These are phyloP conservation scores for Setaria italica DNA, from an alignment of 202 grass and related monocot genomes.

Conservation along the genomic window DNA sequence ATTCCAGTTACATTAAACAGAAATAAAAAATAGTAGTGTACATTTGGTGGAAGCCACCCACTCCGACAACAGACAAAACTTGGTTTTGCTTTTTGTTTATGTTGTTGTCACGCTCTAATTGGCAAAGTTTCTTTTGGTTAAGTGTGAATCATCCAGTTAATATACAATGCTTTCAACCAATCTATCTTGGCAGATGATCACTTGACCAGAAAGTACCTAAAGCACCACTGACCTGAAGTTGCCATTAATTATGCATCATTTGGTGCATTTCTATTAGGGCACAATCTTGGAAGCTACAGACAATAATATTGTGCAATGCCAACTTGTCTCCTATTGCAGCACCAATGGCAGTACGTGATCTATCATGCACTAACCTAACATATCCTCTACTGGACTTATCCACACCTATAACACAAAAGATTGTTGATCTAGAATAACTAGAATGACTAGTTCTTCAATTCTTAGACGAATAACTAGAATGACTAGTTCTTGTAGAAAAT, in stretches of 20 bases:
- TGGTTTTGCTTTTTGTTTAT: conserved; percentile 45
- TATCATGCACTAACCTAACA: conserved; percentile 43
- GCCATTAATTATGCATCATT: conserved; percentile 42
- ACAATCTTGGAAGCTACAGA: conserved; percentile 50
- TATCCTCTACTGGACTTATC: conserved; percentile 37
- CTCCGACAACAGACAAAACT: conserved; percentile 55
- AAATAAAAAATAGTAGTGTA: conserved; percentile 37
- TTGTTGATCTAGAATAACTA: background rate
- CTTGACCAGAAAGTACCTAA: conserved; percentile 56
- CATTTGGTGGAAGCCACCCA: conserved; percentile 66
- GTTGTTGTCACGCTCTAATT: conserved; percentile 34
- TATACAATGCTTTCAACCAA: conserved; percentile 34
- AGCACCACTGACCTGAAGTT: conserved; percentile 46
- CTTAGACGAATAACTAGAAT: conserved; percentile 6
- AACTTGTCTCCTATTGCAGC: conserved; percentile 40
- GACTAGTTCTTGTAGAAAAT: conserved; percentile 13
- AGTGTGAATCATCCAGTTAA: conserved; percentile 34
- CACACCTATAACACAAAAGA: conserved; percentile 14
- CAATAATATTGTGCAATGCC: conserved; percentile 43
- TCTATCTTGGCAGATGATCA: conserved; percentile 47
- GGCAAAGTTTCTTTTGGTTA: conserved; percentile 42
- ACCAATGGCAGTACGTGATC: conserved; percentile 36
- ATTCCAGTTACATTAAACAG: conserved; percentile 54
- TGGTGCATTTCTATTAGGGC: conserved; percentile 32
- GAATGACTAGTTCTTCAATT: conserved; percentile 2